Conservation (phyloP, 179 eudicot species). For the Drosera spatulata region DNA sequence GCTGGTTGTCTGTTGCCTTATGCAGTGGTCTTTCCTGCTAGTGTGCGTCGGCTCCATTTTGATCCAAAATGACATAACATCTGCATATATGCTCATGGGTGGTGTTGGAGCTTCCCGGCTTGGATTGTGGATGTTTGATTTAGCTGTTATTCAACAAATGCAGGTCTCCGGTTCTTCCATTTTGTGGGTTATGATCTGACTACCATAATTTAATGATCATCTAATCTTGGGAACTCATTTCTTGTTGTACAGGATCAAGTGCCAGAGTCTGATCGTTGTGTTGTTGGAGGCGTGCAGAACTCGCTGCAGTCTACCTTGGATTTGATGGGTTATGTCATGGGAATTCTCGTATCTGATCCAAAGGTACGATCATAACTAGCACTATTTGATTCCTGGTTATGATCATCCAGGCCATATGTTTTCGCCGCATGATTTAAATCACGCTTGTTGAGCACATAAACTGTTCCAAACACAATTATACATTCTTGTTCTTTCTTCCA, state of each 20-base stretch:
- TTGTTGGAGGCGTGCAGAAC: slow-evolving; percentile 88
- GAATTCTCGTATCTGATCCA: slow-evolving; percentile 39
- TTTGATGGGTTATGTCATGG: slow-evolving; percentile 72
- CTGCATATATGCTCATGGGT: slow-evolving; percentile 68
- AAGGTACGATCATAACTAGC: slow-evolving; percentile 12
- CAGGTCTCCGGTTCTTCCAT: slow-evolving; percentile 34
- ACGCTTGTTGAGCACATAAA: too few relatives aligned
- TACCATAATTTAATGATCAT: neutral
- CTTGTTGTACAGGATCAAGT: slow-evolving; percentile 46
- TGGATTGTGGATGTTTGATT: slow-evolving; percentile 95
- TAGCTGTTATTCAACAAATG: slow-evolving; percentile 92
- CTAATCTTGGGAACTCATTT: neutral
- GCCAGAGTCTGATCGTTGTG: slow-evolving; percentile 61
- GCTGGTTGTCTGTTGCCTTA: neutral
- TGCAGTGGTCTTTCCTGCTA: slow-evolving; percentile 68
- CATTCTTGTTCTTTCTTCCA: slow-evolving; percentile 30
- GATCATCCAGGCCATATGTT: too few relatives aligned
- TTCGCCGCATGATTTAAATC: too few relatives aligned
- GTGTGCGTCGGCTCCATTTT: slow-evolving; percentile 74
- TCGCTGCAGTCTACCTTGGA: slow-evolving; percentile 77
- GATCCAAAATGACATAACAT: slow-evolving; percentile 26
- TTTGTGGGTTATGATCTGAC: neutral
- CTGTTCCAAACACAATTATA: too few relatives aligned
- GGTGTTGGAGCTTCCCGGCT: slow-evolving; percentile 91
- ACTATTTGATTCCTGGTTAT: too few relatives aligned